Evolutionary conservation across 106 monocot genomes (phyloP), one percentile per base, ranked within the genome.

Genomic region (Hemerocallis citrina): DNA sequence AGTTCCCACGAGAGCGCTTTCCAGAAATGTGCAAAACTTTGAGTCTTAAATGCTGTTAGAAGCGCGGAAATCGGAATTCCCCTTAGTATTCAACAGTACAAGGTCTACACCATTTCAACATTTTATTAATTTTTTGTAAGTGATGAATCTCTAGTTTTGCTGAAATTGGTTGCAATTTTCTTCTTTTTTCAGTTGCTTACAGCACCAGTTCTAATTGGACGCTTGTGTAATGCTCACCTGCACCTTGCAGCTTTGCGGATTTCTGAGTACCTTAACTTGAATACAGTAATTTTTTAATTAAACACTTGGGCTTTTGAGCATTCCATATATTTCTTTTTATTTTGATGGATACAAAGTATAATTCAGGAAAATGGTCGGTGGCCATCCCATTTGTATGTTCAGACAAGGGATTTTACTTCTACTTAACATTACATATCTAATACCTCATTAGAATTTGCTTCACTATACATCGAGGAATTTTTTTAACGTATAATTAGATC

Each of bases 21-120:
- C 90, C 84, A 77, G 96, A 98, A 67, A 92, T 88, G 85, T 91
- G 96, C 86, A 98, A 88, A 67, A 88, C 68, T 28, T 69, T 98
- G 85, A 34, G 91, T 92, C 30, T 62, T 98, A 54, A 98, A 98
- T 80, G 96, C 88, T 72, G 91, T 98, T 44, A 87, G 85, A 24
- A 74, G 73, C 74, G 76, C 52, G 79, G 84, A 84, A 62, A 88
- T 98, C 62, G 96, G 96, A 36, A 92, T 92, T 66, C 90, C 91
- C 27, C 77, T 98, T 41, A 98, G 84, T 61, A 92, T 92, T 61
- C 87, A 85, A 47, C 96, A 98, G 63, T 92, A 88, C 69, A 91
- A 92, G 96, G 91, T 98, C 45, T 34, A 40, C 47, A 35, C 27
- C 46, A 22, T 35, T 42, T 64, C 51, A 44, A 36, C 7, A 14